Base-by-base conservation (phyloP, 768 basidiomycete genomes). In the Suillus subluteus region DNA sequence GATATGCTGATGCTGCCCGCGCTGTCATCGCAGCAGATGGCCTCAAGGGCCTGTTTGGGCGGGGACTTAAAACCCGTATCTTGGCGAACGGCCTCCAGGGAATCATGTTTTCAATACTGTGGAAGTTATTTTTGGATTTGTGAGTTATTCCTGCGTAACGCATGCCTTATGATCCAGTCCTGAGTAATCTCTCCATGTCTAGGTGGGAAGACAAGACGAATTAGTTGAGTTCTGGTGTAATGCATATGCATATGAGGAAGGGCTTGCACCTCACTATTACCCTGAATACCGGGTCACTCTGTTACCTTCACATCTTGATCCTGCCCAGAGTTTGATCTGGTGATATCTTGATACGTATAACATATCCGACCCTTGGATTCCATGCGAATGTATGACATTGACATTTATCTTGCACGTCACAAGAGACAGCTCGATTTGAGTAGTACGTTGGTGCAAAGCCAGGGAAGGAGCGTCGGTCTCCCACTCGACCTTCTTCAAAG, bases 21-120 rank as follows among this genome's bases (percentile, higher is more conserved):
- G 88, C 86, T 6, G 91, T 99, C 58, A 81, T 98, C 44, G 84
- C 84, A 1, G 78, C 80, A 0, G 96, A 98, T 70, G 96, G 96
- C 13, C 64, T 89, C n/a, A 73, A 74, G 26, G 96, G 95, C 6
- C 78, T 99, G 37, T 90, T 99, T 32, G 95, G 95, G 2, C 86
- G 97, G 8, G 97, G 97, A 1, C 78, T 99, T 68, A 92, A 92
- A 79, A 98, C 95, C 15, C 82, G 96, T 41, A 90, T 96, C 63
- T 71, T 97, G 66, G 89, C 96, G 38, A 99, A 98, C 74, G 95
- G 96, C 30, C 78, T 96, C 61, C 97, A 99, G 73, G 92, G 96
- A 0, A 72, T 98, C 55, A 88, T 98, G 86, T 99, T 98, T 79
- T 88, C 90, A 8, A 82, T 98, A 6, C 82, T 99, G 15, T 99